Conservation (phyloP, 495 filamentous ascomycete genomes). For the Penicillium steckii region DNA sequence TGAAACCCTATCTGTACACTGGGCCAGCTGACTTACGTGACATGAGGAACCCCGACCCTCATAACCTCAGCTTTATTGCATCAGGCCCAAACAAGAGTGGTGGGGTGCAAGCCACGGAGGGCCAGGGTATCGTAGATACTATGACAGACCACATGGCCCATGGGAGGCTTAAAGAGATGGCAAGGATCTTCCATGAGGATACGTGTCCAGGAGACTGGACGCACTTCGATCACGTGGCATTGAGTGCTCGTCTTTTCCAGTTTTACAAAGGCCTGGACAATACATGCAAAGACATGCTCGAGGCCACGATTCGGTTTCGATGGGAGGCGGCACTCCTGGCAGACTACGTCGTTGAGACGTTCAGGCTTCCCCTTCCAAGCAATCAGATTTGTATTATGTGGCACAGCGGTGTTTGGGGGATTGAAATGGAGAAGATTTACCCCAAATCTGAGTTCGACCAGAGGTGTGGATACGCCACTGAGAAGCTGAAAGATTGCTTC, state of each 20-base stretch:
- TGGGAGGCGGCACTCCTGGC: constrained; percentile 2
- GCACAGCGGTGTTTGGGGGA: neutral
- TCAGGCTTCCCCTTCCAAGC: neutral
- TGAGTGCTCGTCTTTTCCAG: neutral
- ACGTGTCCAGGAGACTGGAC: constrained; percentile 4
- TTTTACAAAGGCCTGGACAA: neutral
- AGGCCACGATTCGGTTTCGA: neutral
- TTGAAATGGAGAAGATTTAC: neutral
- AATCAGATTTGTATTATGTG: neutral
- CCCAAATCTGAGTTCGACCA: neutral
- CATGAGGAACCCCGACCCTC: too few species aligned
- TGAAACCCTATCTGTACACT: neutral
- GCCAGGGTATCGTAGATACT: neutral
- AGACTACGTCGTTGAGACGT: neutral
- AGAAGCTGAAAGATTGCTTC: neutral
- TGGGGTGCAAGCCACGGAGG: neutral
- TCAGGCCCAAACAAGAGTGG: too few species aligned
- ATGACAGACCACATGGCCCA: neutral
- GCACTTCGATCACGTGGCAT: neutral
- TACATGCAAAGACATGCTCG: neutral
- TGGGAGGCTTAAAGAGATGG: neutral
- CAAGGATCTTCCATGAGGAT: neutral
- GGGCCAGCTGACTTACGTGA: neutral
- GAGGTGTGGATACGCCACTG: neutral
- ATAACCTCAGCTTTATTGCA: too few species aligned